A percentile compares a stretch with the other conserved stretches of the same genome.
Evolutionary conservation across 2,329 filamentous ascomycete genomes (phyloP).

Genomic region (Rutstroemia sp.): DNA sequence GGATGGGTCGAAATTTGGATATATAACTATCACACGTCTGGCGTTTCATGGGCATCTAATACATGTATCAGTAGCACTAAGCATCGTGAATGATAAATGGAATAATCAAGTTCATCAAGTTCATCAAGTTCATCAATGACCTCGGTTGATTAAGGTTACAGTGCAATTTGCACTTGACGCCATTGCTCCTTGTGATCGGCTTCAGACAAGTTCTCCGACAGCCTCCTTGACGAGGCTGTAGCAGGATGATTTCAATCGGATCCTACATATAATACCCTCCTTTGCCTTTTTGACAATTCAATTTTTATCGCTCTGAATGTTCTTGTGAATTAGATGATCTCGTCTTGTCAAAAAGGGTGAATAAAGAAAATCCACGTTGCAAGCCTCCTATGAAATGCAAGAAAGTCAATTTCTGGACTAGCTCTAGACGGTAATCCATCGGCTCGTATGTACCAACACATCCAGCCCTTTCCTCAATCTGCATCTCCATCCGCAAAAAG

Average conservation of each 20-base stretch:
- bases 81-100: not conserved
- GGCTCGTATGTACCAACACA: constrained; percentile 8
- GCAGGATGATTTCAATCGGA: no score
- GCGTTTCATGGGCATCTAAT: constrained; percentile 9
- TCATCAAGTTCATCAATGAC: not conserved
- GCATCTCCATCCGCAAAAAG: constrained; percentile 14
- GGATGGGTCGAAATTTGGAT: not conserved
- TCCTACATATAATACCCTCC: no score
- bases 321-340: no score
- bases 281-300: no score
- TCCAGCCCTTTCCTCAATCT: not conserved
- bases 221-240: no score
- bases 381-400: no score
- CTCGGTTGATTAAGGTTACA: not conserved
- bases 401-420: no score
- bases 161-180: not conserved
- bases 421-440: not conserved
- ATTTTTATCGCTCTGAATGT: no score
- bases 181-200: no score
- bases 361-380: no score
- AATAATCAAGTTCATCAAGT: not conserved
- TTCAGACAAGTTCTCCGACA: no score
- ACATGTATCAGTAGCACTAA: not conserved
- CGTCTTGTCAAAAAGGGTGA: no score
- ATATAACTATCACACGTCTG: not conserved